A percentile compares a stretch with the other conserved stretches of the same genome.
Conservation (phyloP, 768 basidiomycete species). For the Vararia minispora region DNA sequence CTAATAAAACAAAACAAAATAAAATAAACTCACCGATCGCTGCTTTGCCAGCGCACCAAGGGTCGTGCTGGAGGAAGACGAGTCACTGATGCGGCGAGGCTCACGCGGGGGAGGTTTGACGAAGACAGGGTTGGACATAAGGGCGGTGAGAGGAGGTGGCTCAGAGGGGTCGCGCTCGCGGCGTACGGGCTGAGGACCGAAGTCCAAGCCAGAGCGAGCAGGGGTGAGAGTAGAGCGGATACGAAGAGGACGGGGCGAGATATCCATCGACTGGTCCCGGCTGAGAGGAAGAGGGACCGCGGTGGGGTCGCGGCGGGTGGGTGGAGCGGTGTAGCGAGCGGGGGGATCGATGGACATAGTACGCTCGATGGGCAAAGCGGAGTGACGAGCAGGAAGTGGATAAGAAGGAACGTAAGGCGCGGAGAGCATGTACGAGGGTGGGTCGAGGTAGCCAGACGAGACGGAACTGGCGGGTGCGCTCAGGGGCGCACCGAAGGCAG, state of each 20-base stretch:
- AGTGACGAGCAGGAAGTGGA: constrained; percentile 12
- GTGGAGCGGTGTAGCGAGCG: constrained; percentile 13
- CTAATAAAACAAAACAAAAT: constrained; percentile 1
- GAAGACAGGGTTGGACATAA: constrained; percentile 59
- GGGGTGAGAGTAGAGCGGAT: constrained; percentile 66
- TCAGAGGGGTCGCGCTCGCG: constrained; percentile 47
- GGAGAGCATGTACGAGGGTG: constrained; percentile 9
- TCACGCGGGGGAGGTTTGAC: constrained; percentile 44
- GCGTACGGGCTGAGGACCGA: constrained; percentile 31
- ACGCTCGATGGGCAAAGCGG: constrained; percentile 25
- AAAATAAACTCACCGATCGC: constrained; percentile 10
- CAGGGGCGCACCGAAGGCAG: not conserved
- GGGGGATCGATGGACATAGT: constrained; percentile 68
- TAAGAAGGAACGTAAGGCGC: constrained; percentile 8
- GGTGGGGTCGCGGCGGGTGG: constrained; percentile 12
- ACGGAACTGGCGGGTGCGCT: constrained; percentile 13
- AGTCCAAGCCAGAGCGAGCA: constrained; percentile 35
- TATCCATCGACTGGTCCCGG: constrained; percentile 33
- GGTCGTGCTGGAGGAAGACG: constrained; percentile 10
- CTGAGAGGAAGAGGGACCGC: constrained; percentile 24
- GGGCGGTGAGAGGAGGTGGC: constrained; percentile 53
- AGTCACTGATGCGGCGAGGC: constrained; percentile 8
- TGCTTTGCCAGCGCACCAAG: constrained; percentile 17
- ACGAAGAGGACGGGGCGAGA: constrained; percentile 32
- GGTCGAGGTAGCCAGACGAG: constrained; percentile 1